A percentile compares a stretch with the other conserved stretches of the same genome.
phyloP scores from a whole-genome alignment of 176 grass and related monocot genomes.

The Oryza officinalis region DNA sequence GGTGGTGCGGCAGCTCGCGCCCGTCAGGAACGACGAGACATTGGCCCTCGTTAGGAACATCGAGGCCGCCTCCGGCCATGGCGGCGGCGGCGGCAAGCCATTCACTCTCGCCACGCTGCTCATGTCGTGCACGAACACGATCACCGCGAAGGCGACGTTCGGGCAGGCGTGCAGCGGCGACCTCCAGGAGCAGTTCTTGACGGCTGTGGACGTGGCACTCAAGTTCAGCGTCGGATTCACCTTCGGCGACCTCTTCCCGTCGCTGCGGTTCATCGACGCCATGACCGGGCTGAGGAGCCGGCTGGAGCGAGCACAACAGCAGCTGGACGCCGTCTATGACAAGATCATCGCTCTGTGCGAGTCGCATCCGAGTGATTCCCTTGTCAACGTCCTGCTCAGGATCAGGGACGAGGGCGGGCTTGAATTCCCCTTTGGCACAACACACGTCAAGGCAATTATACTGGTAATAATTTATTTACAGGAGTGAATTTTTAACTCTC shows the following conservation, averaged over 20 bases:
- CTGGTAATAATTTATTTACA: not conserved
- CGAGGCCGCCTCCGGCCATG: not conserved
- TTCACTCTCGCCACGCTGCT: slow-evolving; percentile 26
- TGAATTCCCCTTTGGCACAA: slow-evolving; percentile 7
- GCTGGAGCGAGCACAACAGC: not conserved
- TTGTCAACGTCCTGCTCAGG: slow-evolving; percentile 40
- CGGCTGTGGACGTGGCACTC: not conserved
- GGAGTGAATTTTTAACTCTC: too few species aligned
- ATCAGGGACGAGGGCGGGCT: slow-evolving; percentile 18
- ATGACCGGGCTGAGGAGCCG: not conserved
- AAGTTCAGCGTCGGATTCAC: not conserved
- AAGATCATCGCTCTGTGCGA: not conserved
- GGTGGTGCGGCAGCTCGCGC: slow-evolving; percentile 29
- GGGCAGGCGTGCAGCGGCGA: not conserved
- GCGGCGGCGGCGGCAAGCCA: not conserved
- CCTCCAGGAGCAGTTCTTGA: slow-evolving; percentile 5
- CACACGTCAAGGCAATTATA: slow-evolving; percentile 22
- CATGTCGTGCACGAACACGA: not conserved
- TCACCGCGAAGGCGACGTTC: not conserved
- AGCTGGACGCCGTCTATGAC: slow-evolving; percentile 20
- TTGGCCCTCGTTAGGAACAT: too few species aligned
- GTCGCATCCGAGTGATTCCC: not conserved
- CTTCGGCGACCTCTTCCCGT: slow-evolving; percentile 37
- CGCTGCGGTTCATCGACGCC: slow-evolving; percentile 22
- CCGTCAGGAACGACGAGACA: not conserved